Conservation (phyloP, 257 asterid species). For the Penstemon barbatus region DNA sequence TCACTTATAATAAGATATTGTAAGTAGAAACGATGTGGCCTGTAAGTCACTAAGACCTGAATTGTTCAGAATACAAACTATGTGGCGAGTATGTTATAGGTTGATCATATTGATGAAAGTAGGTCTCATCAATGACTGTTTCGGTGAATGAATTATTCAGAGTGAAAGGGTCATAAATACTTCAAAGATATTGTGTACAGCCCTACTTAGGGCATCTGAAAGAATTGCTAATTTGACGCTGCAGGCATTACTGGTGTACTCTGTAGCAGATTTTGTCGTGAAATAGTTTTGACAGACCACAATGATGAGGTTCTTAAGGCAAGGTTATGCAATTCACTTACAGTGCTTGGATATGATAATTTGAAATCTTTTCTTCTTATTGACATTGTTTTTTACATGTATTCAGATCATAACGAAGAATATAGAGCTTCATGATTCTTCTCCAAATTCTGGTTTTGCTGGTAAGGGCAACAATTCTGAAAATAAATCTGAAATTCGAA, state of each 20-base stretch:
- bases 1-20: too few relatives aligned
- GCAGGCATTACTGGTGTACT: conserved; percentile 90
- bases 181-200: background rate
- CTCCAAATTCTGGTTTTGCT: conserved; percentile 33
- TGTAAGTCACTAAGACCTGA: background rate
- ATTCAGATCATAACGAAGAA: conserved; percentile 74
- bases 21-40: too few relatives aligned
- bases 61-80: background rate
- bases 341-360: conserved; percentile 25
- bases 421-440: conserved; percentile 57
- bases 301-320: conserved; percentile 95
- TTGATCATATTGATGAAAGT: background rate
- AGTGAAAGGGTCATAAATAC: background rate
- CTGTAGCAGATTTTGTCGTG: conserved; percentile 77
- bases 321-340: conserved; percentile 41
- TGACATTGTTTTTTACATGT: conserved; percentile 21
- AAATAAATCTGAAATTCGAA: conserved; percentile 7
- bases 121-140: background rate
- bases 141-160: background rate
- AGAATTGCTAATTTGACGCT: conserved; percentile 25
- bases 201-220: conserved; percentile 2
- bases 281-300: conserved; percentile 87
- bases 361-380: conserved; percentile 26
- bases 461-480: conserved; percentile 45
- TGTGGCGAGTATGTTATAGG: background rate